Evolutionary conservation across 2,329 filamentous ascomycete genomes (phyloP).

Genomic region (Cercospora zeae-maydis): DNA sequence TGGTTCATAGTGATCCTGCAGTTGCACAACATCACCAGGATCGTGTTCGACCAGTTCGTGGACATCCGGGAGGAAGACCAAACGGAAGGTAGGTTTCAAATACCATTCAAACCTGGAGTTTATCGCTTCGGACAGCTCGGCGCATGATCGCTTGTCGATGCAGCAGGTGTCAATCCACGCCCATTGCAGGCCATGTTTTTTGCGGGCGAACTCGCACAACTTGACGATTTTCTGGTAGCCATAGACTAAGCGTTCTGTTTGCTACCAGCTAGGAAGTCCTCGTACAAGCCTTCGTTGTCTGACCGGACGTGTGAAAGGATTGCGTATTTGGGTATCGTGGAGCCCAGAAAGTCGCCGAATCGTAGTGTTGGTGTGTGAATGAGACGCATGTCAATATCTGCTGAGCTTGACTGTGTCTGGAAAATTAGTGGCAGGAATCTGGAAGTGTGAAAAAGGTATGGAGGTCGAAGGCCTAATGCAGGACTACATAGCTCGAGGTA

Average conservation of each 20-base stretch:
- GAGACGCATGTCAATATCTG: constrained; percentile 11
- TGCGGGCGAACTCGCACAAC: constrained; percentile 5
- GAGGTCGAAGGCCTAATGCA: not conserved
- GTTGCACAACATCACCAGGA: not conserved
- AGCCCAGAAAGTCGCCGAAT: constrained; percentile 17
- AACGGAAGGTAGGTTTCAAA: constrained; percentile 14
- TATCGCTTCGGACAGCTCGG: constrained; percentile 21
- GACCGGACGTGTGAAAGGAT: constrained; percentile 25
- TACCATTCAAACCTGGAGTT: constrained; percentile 27
- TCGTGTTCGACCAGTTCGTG: not conserved
- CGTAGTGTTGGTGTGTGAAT: constrained; percentile 17
- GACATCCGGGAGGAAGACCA: constrained; percentile 19
- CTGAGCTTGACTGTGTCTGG: not conserved
- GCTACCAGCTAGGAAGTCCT: not conserved
- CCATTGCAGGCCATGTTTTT: constrained; percentile 2
- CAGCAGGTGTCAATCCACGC: constrained; percentile 25
- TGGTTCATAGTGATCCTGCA: not conserved
- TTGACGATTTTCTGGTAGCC: constrained; percentile 16
- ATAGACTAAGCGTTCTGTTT: not conserved
- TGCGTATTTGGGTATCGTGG: constrained; percentile 15
- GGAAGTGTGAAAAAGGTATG: not conserved
- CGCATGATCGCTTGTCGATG: constrained; percentile 19
- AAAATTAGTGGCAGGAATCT: not conserved
- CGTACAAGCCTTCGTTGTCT: constrained; percentile 6
- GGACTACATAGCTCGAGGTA: not conserved